A percentile compares a stretch with the other conserved stretches of the same genome.
These are phyloP conservation scores for Hansenula lynferdii DNA, from an alignment of 1,139 yeast species.

Conservation along the genomic window DNA sequence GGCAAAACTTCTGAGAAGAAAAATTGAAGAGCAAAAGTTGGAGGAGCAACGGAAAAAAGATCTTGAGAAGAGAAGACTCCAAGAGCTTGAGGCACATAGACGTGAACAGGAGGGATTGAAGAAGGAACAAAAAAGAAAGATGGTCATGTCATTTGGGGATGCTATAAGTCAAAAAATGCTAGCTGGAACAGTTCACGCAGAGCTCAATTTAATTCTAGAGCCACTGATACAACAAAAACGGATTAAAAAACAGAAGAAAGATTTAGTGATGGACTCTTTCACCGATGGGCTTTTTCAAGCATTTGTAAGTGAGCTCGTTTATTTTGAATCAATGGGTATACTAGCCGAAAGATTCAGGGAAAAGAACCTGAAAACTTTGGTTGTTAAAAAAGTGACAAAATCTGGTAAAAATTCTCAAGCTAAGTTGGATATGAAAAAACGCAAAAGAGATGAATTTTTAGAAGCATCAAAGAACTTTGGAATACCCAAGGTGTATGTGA, in stretches of 20 bases:
- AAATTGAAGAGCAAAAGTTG: constrained; percentile 5
- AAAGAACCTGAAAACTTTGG: constrained; percentile 24
- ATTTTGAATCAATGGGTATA: constrained; percentile 36
- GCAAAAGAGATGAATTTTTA: constrained; percentile 39
- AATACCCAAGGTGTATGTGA: constrained; percentile 24
- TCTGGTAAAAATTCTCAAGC: constrained; percentile 26
- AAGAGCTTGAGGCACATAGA: constrained; percentile 8
- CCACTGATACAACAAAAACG: constrained; percentile 32
- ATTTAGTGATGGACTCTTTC: constrained; percentile 32
- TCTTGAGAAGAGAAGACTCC: constrained; percentile 4
- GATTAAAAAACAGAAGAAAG: constrained; percentile 27
- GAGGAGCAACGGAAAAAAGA: constrained; percentile 6
- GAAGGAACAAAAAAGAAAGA: constrained; percentile 9
- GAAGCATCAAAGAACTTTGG: constrained; percentile 30
- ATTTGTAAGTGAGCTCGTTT: constrained; percentile 52
- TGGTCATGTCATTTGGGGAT: not conserved
- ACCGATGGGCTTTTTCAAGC: constrained; percentile 50
- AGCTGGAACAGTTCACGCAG: constrained; percentile 21
- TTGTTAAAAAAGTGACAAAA: constrained; percentile 24
- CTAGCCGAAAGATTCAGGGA: constrained; percentile 35
- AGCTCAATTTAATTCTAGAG: constrained; percentile 24
- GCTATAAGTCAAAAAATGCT: constrained; percentile 13
- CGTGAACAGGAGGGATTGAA: constrained; percentile 9
- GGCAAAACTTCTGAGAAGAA: not conserved
- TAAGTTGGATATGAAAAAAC: constrained; percentile 28